A percentile compares a stretch with the other conserved stretches of the same genome.
phyloP scores from a whole-genome alignment of 345 rosid species.

The Populus ilicifolia region DNA sequence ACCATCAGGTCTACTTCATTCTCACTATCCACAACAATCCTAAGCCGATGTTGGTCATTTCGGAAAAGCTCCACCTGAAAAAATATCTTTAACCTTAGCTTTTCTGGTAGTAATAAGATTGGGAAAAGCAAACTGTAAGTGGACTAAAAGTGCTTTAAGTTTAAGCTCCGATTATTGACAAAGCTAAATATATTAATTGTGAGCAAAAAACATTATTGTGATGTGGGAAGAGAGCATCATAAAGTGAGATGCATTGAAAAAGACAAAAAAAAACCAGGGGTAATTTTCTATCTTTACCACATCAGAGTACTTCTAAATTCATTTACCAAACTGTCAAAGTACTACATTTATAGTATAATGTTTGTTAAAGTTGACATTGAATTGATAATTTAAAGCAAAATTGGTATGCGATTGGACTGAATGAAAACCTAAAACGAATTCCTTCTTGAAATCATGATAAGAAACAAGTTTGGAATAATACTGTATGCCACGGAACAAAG shows the following conservation, averaged over 20 bases:
- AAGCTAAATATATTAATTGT: too few species aligned
- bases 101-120: background rate
- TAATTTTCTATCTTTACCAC: background rate
- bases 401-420: too few species aligned
- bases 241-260: background rate
- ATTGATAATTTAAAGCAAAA: too few species aligned
- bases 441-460: background rate
- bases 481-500: background rate
- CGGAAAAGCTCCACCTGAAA: conserved; percentile 80
- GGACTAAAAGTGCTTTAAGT: background rate
- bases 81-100: background rate
- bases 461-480: background rate
- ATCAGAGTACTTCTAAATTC: background rate
- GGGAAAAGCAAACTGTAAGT: background rate
- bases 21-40: conserved; percentile 88
- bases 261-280: background rate
- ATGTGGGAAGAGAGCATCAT: background rate
- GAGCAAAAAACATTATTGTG: background rate
- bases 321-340: background rate
- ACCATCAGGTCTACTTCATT: conserved; percentile 76
- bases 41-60: conserved; percentile 71
- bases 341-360: too few species aligned
- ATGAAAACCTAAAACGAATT: background rate
- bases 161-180: background rate
- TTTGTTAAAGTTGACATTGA: too few species aligned